Percentiles rank a stretch among this genome's conserved stretches.
phyloP scores from a whole-genome alignment of 495 filamentous ascomycete genomes.

The Wilcoxina mikolae region DNA sequence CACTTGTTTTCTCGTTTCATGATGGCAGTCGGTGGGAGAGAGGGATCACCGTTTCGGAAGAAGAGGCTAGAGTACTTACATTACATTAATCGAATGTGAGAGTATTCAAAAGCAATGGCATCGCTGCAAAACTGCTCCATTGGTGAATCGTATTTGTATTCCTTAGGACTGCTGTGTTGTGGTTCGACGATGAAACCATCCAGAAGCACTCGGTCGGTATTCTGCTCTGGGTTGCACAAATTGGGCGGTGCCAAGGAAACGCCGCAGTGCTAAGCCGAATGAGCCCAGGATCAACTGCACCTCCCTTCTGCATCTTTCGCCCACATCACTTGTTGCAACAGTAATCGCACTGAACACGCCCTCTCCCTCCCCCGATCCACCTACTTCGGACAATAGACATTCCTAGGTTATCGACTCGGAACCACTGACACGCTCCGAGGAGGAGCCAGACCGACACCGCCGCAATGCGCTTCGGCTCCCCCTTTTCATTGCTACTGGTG shows the following conservation, averaged over 20 bases:
- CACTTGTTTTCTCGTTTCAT: neutral
- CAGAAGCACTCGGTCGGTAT: neutral
- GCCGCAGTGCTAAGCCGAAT: too few relatives aligned
- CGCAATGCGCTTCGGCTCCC: conserved; percentile 20
- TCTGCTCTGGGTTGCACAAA: neutral
- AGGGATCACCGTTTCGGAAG: neutral
- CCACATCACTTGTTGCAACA: neutral
- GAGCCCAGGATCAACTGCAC: neutral
- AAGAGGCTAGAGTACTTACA: neutral
- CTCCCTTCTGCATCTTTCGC: neutral
- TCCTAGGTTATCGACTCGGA: neutral
- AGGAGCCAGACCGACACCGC: neutral
- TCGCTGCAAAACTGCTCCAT: too few relatives aligned
- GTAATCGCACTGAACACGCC: neutral
- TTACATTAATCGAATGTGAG: too few relatives aligned
- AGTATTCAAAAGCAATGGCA: too few relatives aligned
- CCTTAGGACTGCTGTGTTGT: too few relatives aligned
- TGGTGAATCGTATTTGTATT: too few relatives aligned
- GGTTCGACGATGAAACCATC: neutral
- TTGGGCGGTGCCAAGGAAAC: neutral
- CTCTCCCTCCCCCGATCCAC: neutral
- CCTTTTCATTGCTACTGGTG: conserved; percentile 16
- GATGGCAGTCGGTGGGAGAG: neutral
- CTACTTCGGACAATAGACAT: neutral
- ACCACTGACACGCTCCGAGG: neutral